Base-by-base conservation (phyloP, 1,284 basidiomycete species). In the Marasmius oreades region DNA sequence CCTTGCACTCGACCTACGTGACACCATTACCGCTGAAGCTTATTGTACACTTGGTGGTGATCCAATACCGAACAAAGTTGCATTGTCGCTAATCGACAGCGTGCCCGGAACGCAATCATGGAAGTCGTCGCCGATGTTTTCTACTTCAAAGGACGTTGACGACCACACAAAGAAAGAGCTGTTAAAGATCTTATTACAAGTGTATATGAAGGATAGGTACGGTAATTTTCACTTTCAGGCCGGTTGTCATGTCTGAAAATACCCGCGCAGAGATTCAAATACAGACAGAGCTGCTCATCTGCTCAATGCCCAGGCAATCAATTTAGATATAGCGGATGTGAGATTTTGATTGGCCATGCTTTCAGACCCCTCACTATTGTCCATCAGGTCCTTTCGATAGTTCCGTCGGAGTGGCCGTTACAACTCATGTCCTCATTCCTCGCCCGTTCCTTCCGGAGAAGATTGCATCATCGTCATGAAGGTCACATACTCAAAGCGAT, bases 11-110 rank as follows among this genome's bases (percentile, higher is more conserved):
- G 80, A 83, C 22, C 72, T 95, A 3, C 80, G 80, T 39, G 93
- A 96, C 68, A 76, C 83, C 0, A 73, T 81, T 0, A 88, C 90
- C 0, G 91, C 92, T 0, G 92, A 95, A 68, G 80, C 84, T 1
- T 95, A 93, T 70, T 92, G 92, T 67, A 79, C 86, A 10, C 79
- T 91, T 47, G 82, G 84, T 26, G 86, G 92, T 33, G 79, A 85
- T 48, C 79, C 95, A 24, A 72, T 94, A 0, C 77, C 87, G 0
- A 71, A 78, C 0, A 87, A 83, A 62, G 74, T 83, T 0, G 86
- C 86, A 0, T 72, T 77, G 26, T 61, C 73, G 0, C 72, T 86
- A 28, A 80, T 79, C 2, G 78, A 82, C 57, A 75, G 71, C 14
- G 54, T 55, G 1, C 53, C 55, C 10, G 53, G 59, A 22, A 11